Evolutionary conservation across 257 asterid species (phyloP).

Genomic region (Solanum chmielewskii): DNA sequence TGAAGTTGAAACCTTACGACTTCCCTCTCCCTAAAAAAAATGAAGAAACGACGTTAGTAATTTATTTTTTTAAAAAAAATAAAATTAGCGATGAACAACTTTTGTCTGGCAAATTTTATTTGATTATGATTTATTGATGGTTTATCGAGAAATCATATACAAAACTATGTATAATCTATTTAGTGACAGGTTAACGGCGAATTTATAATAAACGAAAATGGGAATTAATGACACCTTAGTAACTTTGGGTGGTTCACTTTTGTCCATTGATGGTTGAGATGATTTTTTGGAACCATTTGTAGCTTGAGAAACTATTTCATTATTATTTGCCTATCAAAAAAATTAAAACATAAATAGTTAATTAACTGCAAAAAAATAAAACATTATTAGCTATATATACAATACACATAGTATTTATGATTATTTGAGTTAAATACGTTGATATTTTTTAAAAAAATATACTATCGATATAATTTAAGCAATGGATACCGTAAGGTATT

Average conservation of each 20-base stretch:
- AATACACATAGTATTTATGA: not conserved
- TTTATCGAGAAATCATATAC: not conserved
- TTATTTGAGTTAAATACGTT: not conserved
- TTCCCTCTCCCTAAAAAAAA: constrained; percentile 61
- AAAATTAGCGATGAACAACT: not conserved
- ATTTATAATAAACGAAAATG: not conserved
- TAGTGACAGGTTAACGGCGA: not conserved
- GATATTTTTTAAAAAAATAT: not conserved
- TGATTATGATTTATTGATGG: not conserved
- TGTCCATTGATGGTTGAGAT: constrained; percentile 74
- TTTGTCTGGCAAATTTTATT: not conserved
- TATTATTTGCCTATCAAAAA: constrained; percentile 41
- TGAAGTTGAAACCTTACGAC: constrained; percentile 47
- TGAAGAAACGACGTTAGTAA: not conserved
- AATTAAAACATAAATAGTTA: not conserved
- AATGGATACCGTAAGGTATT: not conserved
- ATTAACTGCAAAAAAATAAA: not conserved
- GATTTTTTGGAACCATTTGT: constrained; percentile 55
- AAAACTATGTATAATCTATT: not conserved
- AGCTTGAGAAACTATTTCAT: constrained; percentile 38
- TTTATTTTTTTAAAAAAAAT: not conserved
- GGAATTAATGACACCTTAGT: constrained; percentile 41
- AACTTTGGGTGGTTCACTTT: constrained; percentile 47
- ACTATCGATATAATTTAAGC: not conserved
- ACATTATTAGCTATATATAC: not conserved